Percentiles rank a stretch among this genome's conserved stretches.
These are phyloP conservation scores for Stephania yunnanensis DNA, from an alignment of 164 flowering plant genomes.

Conservation along the genomic window DNA sequence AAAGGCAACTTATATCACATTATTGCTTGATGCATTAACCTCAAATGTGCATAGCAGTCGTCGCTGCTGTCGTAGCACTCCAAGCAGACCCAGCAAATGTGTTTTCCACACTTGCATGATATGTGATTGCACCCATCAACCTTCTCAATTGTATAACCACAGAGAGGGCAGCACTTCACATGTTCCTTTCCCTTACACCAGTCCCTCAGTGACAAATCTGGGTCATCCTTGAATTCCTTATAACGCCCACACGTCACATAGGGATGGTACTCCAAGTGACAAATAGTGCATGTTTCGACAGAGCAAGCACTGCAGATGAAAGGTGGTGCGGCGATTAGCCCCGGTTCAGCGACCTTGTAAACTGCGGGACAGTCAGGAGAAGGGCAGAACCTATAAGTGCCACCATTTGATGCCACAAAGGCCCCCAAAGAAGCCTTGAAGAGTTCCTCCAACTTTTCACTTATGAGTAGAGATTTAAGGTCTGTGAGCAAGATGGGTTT, in stretches of 20 bases:
- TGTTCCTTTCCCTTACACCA: slow-evolving; percentile 78
- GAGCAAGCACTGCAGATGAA: slow-evolving; percentile 80
- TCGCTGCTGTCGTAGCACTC: slow-evolving; percentile 42
- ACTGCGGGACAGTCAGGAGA: slow-evolving; percentile 92
- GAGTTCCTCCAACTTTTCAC: slow-evolving; percentile 75
- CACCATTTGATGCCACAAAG: slow-evolving; percentile 62
- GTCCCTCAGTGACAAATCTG: slow-evolving; percentile 65
- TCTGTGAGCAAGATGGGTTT: slow-evolving; percentile 48
- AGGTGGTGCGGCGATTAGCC: slow-evolving; percentile 27
- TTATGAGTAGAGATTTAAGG: slow-evolving; percentile 43
- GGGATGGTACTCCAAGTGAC: slow-evolving; percentile 86
- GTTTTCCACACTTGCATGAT: slow-evolving; percentile 74
- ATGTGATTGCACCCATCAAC: slow-evolving; percentile 91
- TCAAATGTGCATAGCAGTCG: slow-evolving; percentile 70
- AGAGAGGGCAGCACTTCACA: slow-evolving; percentile 71
- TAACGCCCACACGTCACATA: slow-evolving; percentile 69
- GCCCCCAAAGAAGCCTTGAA: slow-evolving; percentile 72
- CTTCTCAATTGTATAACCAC: slow-evolving; percentile 78
- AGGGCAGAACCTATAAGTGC: slow-evolving; percentile 72
- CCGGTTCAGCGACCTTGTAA: slow-evolving; percentile 47
- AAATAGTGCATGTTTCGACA: slow-evolving; percentile 70
- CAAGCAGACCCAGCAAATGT: slow-evolving; percentile 91
- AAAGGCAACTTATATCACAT: slow-evolving; percentile 8
- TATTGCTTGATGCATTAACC: slow-evolving; percentile 49
- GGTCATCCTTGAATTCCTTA: slow-evolving; percentile 67